Conservation (phyloP, 495 filamentous ascomycete species). For the Talaromyces ruber region DNA sequence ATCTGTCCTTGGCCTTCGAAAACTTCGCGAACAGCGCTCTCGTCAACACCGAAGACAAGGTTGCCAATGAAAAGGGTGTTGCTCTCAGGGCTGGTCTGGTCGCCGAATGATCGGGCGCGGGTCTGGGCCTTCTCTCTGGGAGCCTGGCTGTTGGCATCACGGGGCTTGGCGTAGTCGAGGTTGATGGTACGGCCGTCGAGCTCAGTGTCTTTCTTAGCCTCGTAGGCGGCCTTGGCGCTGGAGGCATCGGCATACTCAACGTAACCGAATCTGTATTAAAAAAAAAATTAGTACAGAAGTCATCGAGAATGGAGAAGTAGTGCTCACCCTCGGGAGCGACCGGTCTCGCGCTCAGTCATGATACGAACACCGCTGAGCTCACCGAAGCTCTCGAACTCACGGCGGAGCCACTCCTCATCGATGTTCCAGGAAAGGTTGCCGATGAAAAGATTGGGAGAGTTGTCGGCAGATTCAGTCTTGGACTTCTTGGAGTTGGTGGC, state of each 20-base stretch:
- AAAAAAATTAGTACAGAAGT: constrained; percentile 17
- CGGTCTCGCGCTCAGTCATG: constrained; percentile 72
- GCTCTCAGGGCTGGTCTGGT: constrained; percentile 64
- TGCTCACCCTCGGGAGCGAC: constrained; percentile 74
- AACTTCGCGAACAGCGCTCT: constrained; percentile 63
- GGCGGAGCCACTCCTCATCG: constrained; percentile 81
- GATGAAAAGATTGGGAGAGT: constrained; percentile 73
- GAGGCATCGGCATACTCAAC: constrained; percentile 74
- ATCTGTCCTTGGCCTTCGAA: constrained; percentile 67
- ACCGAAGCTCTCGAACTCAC: constrained; percentile 80
- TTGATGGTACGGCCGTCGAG: constrained; percentile 82
- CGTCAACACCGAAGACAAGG: constrained; percentile 73
- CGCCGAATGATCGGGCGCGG: constrained; percentile 71
- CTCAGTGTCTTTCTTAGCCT: constrained; percentile 68
- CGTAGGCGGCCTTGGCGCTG: constrained; percentile 66
- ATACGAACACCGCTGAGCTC: constrained; percentile 68
- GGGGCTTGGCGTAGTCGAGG: constrained; percentile 78
- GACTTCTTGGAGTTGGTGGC: constrained; percentile 66
- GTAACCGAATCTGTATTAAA: constrained; percentile 84
- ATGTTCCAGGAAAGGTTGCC: constrained; percentile 94
- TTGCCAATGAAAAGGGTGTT: constrained; percentile 95
- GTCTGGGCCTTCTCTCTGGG: constrained; percentile 51
- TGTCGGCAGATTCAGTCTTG: constrained; percentile 61
- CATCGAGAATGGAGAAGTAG: neutral
- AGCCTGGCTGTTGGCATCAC: constrained; percentile 41